A percentile compares a stretch with the other conserved stretches of the same genome.
phyloP scores from a whole-genome alignment of 2,329 filamentous ascomycete species.

The Fusarium oxysporum region DNA sequence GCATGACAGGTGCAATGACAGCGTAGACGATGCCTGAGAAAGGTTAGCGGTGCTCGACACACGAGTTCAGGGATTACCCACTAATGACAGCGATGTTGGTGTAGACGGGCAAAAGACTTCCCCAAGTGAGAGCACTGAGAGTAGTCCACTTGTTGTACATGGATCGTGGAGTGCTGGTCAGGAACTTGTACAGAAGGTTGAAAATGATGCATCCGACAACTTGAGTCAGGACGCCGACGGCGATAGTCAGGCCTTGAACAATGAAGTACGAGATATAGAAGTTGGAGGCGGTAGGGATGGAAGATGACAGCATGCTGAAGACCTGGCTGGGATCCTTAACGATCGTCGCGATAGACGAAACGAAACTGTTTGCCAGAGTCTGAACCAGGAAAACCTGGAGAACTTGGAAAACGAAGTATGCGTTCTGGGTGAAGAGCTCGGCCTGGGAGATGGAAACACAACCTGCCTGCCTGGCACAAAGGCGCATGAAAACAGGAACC shows the following conservation, averaged over 20 bases:
- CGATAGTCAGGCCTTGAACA: constrained; percentile 82
- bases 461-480: constrained; percentile 80
- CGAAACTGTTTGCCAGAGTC: constrained; percentile 83
- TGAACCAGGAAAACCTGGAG: constrained; percentile 94
- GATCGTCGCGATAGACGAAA: constrained; percentile 73
- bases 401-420: constrained; percentile 91
- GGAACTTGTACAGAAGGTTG: constrained; percentile 73
- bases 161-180: constrained; percentile 82
- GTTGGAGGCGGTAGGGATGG: constrained; percentile 86
- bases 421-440: constrained; percentile 91
- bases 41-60: constrained; percentile 31
- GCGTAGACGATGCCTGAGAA: constrained; percentile 76
- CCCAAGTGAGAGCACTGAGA: constrained; percentile 79
- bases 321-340: constrained; percentile 69
- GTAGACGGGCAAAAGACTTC: constrained; percentile 79
- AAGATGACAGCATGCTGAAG: constrained; percentile 73
- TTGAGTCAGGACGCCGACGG: constrained; percentile 79
- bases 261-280: constrained; percentile 95
- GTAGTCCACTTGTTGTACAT: constrained; percentile 80
- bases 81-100: constrained; percentile 80
- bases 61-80: constrained; percentile 43
- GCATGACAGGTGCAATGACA: constrained; percentile 83
- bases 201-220: constrained; percentile 74
- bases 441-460: constrained; percentile 82
- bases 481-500: constrained; percentile 74